A percentile compares a stretch with the other conserved stretches of the same genome.
Conservation (phyloP, 73 alveolate species). For the Paramecium sonneborni region DNA sequence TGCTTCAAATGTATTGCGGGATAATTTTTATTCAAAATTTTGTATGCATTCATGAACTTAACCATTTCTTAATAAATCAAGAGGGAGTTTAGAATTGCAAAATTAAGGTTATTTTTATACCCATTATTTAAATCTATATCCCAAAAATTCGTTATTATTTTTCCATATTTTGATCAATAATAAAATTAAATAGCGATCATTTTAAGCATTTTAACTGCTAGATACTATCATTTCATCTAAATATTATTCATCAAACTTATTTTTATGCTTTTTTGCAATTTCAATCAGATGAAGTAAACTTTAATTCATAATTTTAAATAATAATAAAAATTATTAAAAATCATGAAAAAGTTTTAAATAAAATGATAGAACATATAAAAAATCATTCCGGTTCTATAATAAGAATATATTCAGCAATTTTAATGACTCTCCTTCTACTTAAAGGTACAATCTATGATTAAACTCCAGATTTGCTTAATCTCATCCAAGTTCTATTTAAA, state of each 20-base stretch:
- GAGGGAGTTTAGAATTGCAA: neutral
- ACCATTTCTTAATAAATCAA: neutral
- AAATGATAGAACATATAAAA: neutral
- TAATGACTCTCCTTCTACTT: conserved; percentile 27
- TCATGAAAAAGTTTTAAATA: neutral
- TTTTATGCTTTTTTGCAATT: neutral
- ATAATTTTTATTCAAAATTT: neutral
- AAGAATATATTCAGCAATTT: conserved; percentile 5
- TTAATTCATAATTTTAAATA: neutral
- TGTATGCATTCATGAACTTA: neutral
- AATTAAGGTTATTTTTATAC: neutral
- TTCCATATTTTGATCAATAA: neutral
- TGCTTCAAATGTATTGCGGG: neutral
- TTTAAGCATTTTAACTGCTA: neutral
- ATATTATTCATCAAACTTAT: neutral
- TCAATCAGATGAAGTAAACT: neutral
- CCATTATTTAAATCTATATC: conserved; percentile 6
- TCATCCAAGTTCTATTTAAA: conserved; percentile 11
- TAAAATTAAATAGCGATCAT: neutral
- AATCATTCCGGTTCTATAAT: conserved; percentile 12
- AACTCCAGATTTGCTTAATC: conserved; percentile 36
- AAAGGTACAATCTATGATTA: neutral
- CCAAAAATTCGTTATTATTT: neutral
- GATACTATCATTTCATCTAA: neutral
- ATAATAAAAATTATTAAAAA: neutral